phyloP scores from a whole-genome alignment of 208 protist species.

The Angomonas desouzai region DNA sequence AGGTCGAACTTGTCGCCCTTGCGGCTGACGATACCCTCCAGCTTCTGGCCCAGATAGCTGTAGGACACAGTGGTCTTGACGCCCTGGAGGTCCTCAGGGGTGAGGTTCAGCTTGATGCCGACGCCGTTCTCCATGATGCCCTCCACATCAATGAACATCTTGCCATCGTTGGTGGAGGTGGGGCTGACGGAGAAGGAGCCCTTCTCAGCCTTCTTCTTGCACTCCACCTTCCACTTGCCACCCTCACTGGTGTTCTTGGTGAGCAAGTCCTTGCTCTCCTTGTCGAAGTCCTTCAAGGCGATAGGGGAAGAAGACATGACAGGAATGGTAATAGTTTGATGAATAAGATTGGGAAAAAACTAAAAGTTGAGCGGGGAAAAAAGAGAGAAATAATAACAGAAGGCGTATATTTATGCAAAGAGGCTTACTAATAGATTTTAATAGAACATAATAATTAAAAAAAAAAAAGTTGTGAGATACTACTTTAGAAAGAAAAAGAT shows the following conservation, averaged over 20 bases:
- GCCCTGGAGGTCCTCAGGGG: slow-evolving; percentile 19
- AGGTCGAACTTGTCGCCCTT: slow-evolving; percentile 34
- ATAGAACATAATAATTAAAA: slow-evolving; percentile 10
- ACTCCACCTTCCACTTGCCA: slow-evolving; percentile 63
- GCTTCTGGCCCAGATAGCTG: slow-evolving; percentile 24
- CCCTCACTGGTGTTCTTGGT: slow-evolving; percentile 56
- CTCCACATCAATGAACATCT: slow-evolving; percentile 36
- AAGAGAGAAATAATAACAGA: no score
- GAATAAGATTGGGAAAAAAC: slow-evolving; percentile 20
- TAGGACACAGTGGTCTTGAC: slow-evolving; percentile 5
- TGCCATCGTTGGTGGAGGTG: slow-evolving; percentile 25
- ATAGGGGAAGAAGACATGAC: slow-evolving; percentile 1
- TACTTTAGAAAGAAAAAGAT: background rate
- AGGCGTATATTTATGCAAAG: no score
- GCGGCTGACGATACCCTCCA: slow-evolving; percentile 34
- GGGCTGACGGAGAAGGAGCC: slow-evolving; percentile 62
- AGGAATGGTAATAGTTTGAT: slow-evolving; percentile 9
- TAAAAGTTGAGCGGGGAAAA: background rate
- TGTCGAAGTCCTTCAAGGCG: slow-evolving; percentile 77
- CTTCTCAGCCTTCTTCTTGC: slow-evolving; percentile 70
- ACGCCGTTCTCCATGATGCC: slow-evolving; percentile 41
- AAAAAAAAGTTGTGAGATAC: slow-evolving; percentile 10
- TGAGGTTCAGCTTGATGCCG: slow-evolving; percentile 48
- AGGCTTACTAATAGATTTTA: background rate
- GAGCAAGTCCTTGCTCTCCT: slow-evolving; percentile 70